Conservation (phyloP, 352 stramenopile species). For the Pythium periplocum region DNA sequence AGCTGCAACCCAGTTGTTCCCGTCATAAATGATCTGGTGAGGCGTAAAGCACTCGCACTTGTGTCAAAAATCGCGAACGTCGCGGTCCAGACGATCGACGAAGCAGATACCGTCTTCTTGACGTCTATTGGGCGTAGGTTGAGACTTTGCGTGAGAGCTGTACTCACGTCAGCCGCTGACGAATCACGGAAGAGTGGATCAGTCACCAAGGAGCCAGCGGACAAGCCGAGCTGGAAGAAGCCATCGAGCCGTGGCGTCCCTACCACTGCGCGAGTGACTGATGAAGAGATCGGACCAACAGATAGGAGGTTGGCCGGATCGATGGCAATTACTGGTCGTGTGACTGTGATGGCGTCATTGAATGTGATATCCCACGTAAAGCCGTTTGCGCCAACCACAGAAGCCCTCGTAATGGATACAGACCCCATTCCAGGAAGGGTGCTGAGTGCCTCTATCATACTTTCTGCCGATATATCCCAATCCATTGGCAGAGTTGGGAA, state of each 20-base stretch:
- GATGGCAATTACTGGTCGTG: slow-evolving; percentile 19
- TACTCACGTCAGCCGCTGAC: slow-evolving; percentile 8
- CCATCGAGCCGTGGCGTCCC: slow-evolving; percentile 16
- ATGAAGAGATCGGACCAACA: slow-evolving; percentile 7
- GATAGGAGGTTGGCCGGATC: slow-evolving; percentile 15
- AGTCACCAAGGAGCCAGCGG: too few relatives aligned
- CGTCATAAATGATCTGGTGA: slow-evolving; percentile 15
- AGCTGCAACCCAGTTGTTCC: slow-evolving; percentile 20
- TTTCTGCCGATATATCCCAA: slow-evolving; percentile 14
- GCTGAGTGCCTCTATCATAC: slow-evolving; percentile 17
- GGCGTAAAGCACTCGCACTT: slow-evolving; percentile 8
- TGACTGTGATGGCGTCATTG: slow-evolving; percentile 1
- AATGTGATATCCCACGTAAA: slow-evolving; percentile 35
- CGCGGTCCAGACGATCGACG: slow-evolving; percentile 23
- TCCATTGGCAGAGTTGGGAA: slow-evolving; percentile 8
- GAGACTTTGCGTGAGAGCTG: slow-evolving; percentile 11
- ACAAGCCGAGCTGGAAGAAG: slow-evolving; percentile 19
- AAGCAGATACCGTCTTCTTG: slow-evolving; percentile 15
- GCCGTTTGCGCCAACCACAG: slow-evolving; percentile 6
- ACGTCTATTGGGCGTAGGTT: slow-evolving; percentile 15
- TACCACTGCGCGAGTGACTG: slow-evolving; percentile 6
- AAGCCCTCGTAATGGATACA: slow-evolving; percentile 13
- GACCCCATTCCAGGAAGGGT: slow-evolving; percentile 14
- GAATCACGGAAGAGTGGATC: background rate
- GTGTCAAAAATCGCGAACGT: slow-evolving; percentile 30